Percentiles rank a stretch among this genome's conserved stretches.
phyloP scores from a whole-genome alignment of 331 rosid genomes.

The Pyracantha coccinea region DNA sequence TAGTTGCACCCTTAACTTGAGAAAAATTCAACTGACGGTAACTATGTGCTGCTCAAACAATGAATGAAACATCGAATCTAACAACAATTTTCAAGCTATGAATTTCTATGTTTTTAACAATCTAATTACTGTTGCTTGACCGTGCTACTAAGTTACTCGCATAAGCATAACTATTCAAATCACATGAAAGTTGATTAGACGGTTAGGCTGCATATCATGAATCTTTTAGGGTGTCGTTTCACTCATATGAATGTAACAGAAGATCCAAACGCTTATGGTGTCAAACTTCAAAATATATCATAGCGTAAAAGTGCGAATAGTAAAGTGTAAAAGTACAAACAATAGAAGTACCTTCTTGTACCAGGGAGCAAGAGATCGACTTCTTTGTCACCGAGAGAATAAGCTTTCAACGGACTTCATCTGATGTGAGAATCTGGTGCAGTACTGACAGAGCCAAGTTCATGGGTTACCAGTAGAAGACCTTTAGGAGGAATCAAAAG shows the following conservation, averaged over 20 bases:
- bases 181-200: background rate
- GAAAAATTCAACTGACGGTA: background rate
- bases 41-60: background rate
- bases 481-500: constrained; percentile 47
- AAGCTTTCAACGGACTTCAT: constrained; percentile 60
- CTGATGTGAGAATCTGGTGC: constrained; percentile 77
- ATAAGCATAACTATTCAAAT: background rate
- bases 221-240: background rate
- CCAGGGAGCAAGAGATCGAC: constrained; percentile 83
- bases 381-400: constrained; percentile 68
- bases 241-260: background rate
- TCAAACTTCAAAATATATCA: background rate
- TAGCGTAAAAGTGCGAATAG: background rate
- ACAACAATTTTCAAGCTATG: background rate
- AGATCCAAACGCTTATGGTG: background rate
- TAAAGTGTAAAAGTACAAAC: background rate
- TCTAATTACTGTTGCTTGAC: background rate
- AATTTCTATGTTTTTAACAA: background rate
- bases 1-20: constrained; percentile 74
- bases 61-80: background rate
- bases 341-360: constrained; percentile 56
- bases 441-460: constrained; percentile 55
- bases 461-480: constrained; percentile 57
- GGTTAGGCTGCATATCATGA: background rate
- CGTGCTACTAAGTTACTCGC: background rate